Base-by-base conservation (phyloP, 2,329 filamentous ascomycete genomes). In the Exophiala calicioides region DNA sequence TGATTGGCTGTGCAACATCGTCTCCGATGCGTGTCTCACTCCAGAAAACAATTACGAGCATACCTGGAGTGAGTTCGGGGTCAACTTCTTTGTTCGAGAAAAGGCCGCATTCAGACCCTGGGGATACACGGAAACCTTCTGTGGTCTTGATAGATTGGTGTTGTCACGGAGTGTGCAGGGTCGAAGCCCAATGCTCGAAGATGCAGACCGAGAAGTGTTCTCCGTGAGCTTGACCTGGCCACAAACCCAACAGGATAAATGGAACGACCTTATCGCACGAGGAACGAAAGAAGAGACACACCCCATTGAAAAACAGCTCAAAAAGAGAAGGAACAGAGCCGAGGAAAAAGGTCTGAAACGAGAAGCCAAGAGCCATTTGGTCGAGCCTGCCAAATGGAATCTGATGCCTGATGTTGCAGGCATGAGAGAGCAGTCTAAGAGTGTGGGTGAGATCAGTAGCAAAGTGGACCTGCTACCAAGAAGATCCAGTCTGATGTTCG, bases 1-100 rank as follows among this genome's bases (percentile, higher is more conserved):
- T 1, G 59, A 59, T 26, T 64, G 64, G 36, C 36, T 65, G 12
- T 67, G 64, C 36, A 68, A 67, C 32, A 57, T 60, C 30, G 37
- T 59, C 30, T 59, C 58, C 9, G 56, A 59, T 42, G 31, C 50
- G 10, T 55, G 46, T 13, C 59, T 59, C 26, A 19, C 37, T 4
- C 52, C 47, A 7, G 29, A 26, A 5, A 19, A 44, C 9, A 40
- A 38, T 5, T 55, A 57, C 40, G 55, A 60, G 26, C 58, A 60
- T 32, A 54, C 45, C 7, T 60, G 57, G 57, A 53, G 46, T 8
- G 41, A 53, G 21, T 46, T 53, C 24, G 57, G 57, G 10, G 52
- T 60, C 35, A 53, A 51, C 34, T 57, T 59, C 37, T 54, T 48
- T n/a, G 41, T 41, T 24, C 42, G 41, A 27, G 47, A 52, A 20